Conservation (phyloP, 345 rosid species). For the Cardamine resedifolia region DNA sequence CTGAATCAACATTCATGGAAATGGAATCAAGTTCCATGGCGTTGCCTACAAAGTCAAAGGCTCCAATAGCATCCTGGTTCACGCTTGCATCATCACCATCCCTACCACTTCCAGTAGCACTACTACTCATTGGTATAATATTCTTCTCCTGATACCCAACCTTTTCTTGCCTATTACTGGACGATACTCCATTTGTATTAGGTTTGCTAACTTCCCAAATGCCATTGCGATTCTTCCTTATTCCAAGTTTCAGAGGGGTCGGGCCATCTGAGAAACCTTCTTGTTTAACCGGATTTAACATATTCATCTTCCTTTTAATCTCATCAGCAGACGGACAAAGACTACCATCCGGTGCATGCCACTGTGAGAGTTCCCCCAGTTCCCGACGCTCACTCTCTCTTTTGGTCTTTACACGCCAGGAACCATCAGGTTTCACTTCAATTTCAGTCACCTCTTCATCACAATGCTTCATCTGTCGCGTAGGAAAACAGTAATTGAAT, state of each 20-base stretch:
- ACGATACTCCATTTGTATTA: slow-evolving; percentile 54
- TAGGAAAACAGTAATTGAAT: slow-evolving; percentile 23
- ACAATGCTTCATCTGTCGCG: slow-evolving; percentile 70
- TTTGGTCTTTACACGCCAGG: slow-evolving; percentile 91
- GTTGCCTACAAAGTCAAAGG: slow-evolving; percentile 59
- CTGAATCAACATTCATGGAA: slow-evolving; percentile 59
- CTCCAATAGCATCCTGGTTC: slow-evolving; percentile 77
- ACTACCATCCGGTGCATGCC: slow-evolving; percentile 85
- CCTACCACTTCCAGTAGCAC: slow-evolving; percentile 87
- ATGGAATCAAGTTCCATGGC: slow-evolving; percentile 81
- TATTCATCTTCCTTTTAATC: slow-evolving; percentile 50
- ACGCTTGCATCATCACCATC: slow-evolving; percentile 95
- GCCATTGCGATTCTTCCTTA: slow-evolving; percentile 82
- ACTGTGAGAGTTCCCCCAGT: slow-evolving; percentile 71
- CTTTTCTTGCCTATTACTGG: slow-evolving; percentile 62
- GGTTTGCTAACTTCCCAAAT: slow-evolving; percentile 91
- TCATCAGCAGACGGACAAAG: slow-evolving; percentile 48
- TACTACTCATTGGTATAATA: slow-evolving; percentile 83
- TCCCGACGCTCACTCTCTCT: slow-evolving; percentile 75
- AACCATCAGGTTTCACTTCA: slow-evolving; percentile 93
- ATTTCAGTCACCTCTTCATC: slow-evolving; percentile 84
- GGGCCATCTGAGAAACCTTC: slow-evolving; percentile 78
- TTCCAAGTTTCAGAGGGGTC: slow-evolving; percentile 81
- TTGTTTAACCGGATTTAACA: slow-evolving; percentile 55
- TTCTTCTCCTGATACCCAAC: slow-evolving; percentile 53